phyloP scores from a whole-genome alignment of 441 rosid genomes.

The Sinapis alba region DNA sequence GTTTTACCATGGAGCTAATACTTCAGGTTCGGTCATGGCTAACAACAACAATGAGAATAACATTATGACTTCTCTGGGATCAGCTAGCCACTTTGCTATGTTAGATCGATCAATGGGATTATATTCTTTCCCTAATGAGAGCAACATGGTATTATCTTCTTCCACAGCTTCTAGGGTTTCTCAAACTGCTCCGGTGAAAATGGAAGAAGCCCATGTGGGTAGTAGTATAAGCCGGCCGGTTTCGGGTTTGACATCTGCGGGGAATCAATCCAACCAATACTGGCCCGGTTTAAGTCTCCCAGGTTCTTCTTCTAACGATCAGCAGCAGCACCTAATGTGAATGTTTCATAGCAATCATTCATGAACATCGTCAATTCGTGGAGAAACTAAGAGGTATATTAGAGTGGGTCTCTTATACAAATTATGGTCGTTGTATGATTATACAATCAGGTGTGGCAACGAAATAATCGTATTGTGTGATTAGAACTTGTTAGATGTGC shows the following conservation, averaged over 20 bases:
- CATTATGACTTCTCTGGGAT: slow-evolving; percentile 37
- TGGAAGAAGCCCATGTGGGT: slow-evolving; percentile 29
- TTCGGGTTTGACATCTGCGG: slow-evolving; percentile 31
- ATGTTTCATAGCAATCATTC: slow-evolving; percentile 19
- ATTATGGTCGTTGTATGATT: slow-evolving; percentile 22
- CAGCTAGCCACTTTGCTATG: slow-evolving; percentile 28
- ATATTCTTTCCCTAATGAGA: slow-evolving; percentile 35
- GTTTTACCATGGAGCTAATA: slow-evolving; percentile 35
- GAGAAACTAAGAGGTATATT: slow-evolving; percentile 29
- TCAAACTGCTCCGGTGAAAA: slow-evolving; percentile 32
- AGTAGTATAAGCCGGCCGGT: slow-evolving; percentile 23
- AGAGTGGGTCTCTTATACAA: slow-evolving; percentile 28
- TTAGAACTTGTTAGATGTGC: slow-evolving; percentile 33
- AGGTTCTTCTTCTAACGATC: slow-evolving; percentile 36
- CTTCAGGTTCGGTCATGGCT: slow-evolving; percentile 27
- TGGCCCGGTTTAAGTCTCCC: slow-evolving; percentile 34
- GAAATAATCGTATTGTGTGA: slow-evolving; percentile 34
- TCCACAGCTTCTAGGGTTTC: slow-evolving; percentile 36
- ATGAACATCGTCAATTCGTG: slow-evolving; percentile 16
- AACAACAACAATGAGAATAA: slow-evolving; percentile 31
- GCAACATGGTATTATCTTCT: slow-evolving; percentile 25
- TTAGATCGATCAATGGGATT: slow-evolving; percentile 38
- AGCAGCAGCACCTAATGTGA: slow-evolving; percentile 33
- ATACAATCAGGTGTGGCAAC: slow-evolving; percentile 33
- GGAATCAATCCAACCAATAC: slow-evolving; percentile 38